These are phyloP conservation scores for Capronia americana DNA, from an alignment of 2,329 filamentous ascomycete genomes.

Conservation along the genomic window DNA sequence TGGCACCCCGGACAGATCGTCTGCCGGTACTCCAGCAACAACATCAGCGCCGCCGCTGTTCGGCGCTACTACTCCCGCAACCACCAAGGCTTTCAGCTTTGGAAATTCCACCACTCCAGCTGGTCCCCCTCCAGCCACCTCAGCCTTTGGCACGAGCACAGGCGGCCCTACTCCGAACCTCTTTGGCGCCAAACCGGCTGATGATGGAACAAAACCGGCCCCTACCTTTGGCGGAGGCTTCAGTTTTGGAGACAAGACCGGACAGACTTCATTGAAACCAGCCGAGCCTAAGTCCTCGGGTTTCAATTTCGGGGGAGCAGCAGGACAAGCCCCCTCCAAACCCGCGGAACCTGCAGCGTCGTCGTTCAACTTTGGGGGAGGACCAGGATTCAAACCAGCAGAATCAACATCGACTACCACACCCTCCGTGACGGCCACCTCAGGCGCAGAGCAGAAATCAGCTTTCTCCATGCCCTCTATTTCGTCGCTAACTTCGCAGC, in stretches of 20 bases:
- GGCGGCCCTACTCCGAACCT: slow-evolving; percentile 38
- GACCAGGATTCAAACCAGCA: slow-evolving; percentile 25
- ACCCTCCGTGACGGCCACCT: slow-evolving; percentile 19
- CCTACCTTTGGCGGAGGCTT: slow-evolving; percentile 42
- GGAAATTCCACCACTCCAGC: slow-evolving; percentile 58
- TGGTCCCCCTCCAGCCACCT: slow-evolving; percentile 52
- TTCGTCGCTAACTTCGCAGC: slow-evolving; percentile 29
- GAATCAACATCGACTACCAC: slow-evolving; percentile 22
- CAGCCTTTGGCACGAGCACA: slow-evolving; percentile 43
- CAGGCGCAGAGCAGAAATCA: slow-evolving; percentile 28
- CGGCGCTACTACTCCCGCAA: slow-evolving; percentile 44
- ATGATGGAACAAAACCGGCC: slow-evolving; percentile 36
- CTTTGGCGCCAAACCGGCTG: slow-evolving; percentile 43
- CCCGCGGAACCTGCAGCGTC: not conserved
- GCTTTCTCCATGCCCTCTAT: slow-evolving; percentile 26
- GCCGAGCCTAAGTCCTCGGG: slow-evolving; percentile 4
- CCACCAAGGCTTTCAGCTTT: slow-evolving; percentile 47
- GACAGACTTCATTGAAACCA: slow-evolving; percentile 10
- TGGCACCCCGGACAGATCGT: slow-evolving; percentile 34
- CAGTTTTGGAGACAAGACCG: slow-evolving; percentile 21
- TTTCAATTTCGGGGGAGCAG: slow-evolving; percentile 26
- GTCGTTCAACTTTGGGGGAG: slow-evolving; percentile 4
- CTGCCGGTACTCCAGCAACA: slow-evolving; percentile 17
- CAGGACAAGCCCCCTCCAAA: slow-evolving; percentile 13
- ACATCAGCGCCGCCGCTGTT: slow-evolving; percentile 46